Evolutionary conservation across 257 asterid species (phyloP).

Genomic region (Handroanthus guayacan): DNA sequence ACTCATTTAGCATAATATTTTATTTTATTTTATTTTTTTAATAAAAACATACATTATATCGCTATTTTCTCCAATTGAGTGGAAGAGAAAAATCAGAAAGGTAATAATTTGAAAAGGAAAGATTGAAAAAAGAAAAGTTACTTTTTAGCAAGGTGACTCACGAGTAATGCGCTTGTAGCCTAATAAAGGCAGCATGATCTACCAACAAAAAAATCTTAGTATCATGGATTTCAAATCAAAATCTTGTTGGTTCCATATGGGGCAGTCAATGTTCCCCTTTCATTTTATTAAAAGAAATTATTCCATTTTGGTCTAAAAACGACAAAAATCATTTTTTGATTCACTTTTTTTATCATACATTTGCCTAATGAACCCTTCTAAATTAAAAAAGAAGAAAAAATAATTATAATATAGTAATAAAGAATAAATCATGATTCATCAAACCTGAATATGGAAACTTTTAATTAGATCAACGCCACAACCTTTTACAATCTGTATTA

Average conservation of each 20-base stretch:
- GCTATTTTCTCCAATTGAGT: not conserved
- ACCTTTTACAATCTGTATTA: not conserved
- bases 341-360: not conserved
- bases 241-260: not conserved
- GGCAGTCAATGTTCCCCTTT: not conserved
- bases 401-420: not conserved
- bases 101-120: not conserved
- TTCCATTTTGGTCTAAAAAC: not conserved
- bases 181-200: not conserved
- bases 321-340: not conserved
- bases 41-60: no score
- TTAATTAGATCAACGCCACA: not conserved
- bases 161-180: not conserved
- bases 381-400: not conserved
- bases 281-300: not conserved
- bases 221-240: not conserved
- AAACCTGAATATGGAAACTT: not conserved
- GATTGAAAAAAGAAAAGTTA: not conserved
- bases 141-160: not conserved
- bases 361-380: not conserved
- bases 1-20: no score
- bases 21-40: no score
- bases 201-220: constrained; percentile 10
- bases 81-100: not conserved
- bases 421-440: not conserved